phyloP scores from a whole-genome alignment of 306 rosid genomes.

The Oemleria cerasiformis region DNA sequence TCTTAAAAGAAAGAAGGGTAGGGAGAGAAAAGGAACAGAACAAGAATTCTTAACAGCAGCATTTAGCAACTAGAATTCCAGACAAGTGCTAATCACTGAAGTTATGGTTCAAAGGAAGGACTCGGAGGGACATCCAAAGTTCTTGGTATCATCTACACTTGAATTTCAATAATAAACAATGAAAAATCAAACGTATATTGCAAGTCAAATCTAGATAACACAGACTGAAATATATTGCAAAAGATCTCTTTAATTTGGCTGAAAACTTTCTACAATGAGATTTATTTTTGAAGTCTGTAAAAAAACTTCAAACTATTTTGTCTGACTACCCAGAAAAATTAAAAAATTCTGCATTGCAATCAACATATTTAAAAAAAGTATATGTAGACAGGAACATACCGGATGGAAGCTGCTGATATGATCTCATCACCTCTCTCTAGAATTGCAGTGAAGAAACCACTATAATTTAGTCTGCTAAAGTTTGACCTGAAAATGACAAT shows the following conservation, averaged over 20 bases:
- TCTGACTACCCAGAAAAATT: not conserved
- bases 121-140: not conserved
- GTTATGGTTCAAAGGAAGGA: not conserved
- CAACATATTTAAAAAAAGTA: not conserved
- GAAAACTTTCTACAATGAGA: not conserved
- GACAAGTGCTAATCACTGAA: not conserved
- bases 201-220: too few relatives aligned
- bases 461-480: conserved; percentile 67
- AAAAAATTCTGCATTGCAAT: conserved; percentile 1
- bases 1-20: not conserved
- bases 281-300: not conserved
- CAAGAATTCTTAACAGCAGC: not conserved
- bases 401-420: conserved; percentile 63
- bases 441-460: conserved; percentile 81
- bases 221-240: too few relatives aligned
- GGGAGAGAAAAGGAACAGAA: not conserved
- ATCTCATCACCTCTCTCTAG: conserved; percentile 89
- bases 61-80: not conserved
- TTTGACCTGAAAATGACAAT: conserved; percentile 67
- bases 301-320: not conserved
- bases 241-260: not conserved
- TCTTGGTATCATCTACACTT: not conserved
- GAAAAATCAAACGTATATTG: too few relatives aligned
- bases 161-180: too few relatives aligned
- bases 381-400: conserved; percentile 44